Conservation (phyloP, 2,329 filamentous ascomycete genomes). For the Clarireedia paspali region DNA sequence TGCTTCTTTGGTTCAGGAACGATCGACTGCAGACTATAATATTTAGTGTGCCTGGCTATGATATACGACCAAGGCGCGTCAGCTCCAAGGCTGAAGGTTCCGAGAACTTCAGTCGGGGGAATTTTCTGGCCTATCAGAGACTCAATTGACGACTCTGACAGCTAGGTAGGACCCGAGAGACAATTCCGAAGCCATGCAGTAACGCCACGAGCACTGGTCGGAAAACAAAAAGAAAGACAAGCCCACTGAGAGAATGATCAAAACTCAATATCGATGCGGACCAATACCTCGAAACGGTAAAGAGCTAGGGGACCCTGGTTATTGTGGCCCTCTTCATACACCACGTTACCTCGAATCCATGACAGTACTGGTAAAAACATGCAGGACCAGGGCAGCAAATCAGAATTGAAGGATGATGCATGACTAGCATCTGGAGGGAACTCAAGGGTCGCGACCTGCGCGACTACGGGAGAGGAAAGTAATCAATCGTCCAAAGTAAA, state of each 20-base stretch:
- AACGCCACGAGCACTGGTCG: slow-evolving; percentile 10
- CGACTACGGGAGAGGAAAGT: not conserved
- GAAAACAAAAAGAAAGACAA: slow-evolving; percentile 10
- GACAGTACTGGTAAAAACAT: not conserved
- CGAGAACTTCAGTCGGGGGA: not conserved
- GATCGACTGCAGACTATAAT: slow-evolving; percentile 6
- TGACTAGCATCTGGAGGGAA: not conserved
- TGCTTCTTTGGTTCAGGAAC: slow-evolving; percentile 16
- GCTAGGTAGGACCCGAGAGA: not conserved
- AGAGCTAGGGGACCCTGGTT: slow-evolving; percentile 22
- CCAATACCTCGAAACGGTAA: slow-evolving; percentile 17
- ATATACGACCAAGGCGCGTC: slow-evolving; percentile 2
- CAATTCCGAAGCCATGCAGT: slow-evolving; percentile 15
- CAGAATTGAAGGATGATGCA: not conserved
- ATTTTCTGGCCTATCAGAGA: slow-evolving; percentile 1
- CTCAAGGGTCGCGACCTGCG: not conserved
- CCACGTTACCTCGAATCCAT: slow-evolving; percentile 7
- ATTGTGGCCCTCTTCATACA: not conserved
- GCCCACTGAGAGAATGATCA: slow-evolving; percentile 5
- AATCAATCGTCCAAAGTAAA: not conserved
- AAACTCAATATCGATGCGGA: not conserved
- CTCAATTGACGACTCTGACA: not conserved
- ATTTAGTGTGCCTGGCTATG: slow-evolving; percentile 7
- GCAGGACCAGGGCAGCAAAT: slow-evolving; percentile 1
- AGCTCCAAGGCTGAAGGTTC: slow-evolving; percentile 5